Base-by-base conservation (phyloP, 129 eudicot genomes). In the Flaveria brownii region DNA sequence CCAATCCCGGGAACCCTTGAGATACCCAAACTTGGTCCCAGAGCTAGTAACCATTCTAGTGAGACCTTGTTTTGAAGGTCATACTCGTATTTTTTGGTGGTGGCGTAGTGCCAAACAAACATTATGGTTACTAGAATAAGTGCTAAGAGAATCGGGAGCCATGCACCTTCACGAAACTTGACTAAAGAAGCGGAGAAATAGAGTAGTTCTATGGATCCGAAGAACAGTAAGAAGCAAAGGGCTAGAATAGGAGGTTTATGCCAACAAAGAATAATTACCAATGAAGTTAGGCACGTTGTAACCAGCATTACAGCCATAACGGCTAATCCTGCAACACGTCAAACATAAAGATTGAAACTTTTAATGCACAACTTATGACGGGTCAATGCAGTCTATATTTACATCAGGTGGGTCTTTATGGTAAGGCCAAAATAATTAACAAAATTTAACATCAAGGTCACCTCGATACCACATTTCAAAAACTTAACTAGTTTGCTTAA, bases 51-150 rank as follows among this genome's bases (percentile, higher is more conserved):
- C 94, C 92, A 86, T 60, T 93, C 92, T 33, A 91, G 84, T 0
- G 98, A 85, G 14, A 93, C 91, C 76, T 90, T 93, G 83, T 88
- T 90, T 77, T 93, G 96, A 12, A 88, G 46, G 36, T 92, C 98
- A 33, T 81, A 92, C 78, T 92, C 71, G 39, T 90, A 90, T 50
- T 88, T 92, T 75, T 93, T 93, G 36, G 84, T 71, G 46, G 94
- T 88, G 28, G 90, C 97, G n/a, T 88, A 93, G 86, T 93, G 96
- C 98, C 98, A 93, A 26, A 87, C 51, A 9, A 83, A 81, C 98
- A 93, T 93, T 71, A 88, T 77, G 11, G 88, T 73, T 45, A 93
- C 82, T 26, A 83, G 84, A 23, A 90, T 63, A 1, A 84, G 66
- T 74, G 84, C 83, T 15, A 92, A 64, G 84, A 84, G 77, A 18